These are phyloP conservation scores for Cytospora schulzeri DNA, from an alignment of 2,329 filamentous ascomycete genomes.

Conservation along the genomic window DNA sequence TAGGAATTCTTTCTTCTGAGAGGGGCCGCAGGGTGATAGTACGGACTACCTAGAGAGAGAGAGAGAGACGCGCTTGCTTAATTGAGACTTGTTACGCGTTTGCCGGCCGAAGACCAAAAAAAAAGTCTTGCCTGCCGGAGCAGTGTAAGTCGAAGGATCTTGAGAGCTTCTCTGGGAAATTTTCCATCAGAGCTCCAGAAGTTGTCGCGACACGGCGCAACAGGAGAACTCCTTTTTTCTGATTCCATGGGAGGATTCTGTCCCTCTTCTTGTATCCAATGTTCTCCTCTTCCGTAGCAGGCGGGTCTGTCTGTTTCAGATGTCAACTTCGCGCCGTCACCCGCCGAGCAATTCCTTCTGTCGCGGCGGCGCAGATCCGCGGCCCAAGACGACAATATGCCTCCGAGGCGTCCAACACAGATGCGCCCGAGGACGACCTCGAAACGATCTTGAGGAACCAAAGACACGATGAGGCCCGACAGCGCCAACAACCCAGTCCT, in stretches of 20 bases:
- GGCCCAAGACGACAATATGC: slow-evolving; percentile 24
- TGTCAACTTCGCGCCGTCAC: slow-evolving; percentile 41
- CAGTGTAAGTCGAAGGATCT: slow-evolving; percentile 14
- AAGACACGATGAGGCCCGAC: background rate
- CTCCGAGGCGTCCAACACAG: slow-evolving; percentile 14
- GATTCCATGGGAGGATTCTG: background rate
- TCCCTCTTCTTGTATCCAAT: slow-evolving; percentile 31
- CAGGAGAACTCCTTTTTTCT: slow-evolving; percentile 3
- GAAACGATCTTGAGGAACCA: background rate
- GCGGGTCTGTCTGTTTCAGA: slow-evolving; percentile 43
- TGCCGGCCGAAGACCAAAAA: background rate
- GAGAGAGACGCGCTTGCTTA: slow-evolving; percentile 5
- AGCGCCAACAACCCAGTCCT: background rate
- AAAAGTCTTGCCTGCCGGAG: slow-evolving; percentile 15
- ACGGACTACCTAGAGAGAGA: background rate
- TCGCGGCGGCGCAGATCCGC: slow-evolving; percentile 22
- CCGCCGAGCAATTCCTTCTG: slow-evolving; percentile 28
- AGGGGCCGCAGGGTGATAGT: background rate
- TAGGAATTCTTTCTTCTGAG: background rate
- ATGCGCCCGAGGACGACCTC: background rate
- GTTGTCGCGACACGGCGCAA: slow-evolving; percentile 14
- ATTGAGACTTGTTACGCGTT: slow-evolving; percentile 6
- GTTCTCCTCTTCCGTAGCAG: slow-evolving; percentile 38
- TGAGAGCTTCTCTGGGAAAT: slow-evolving; percentile 3
- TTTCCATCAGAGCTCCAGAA: background rate